These are phyloP conservation scores for Russula olivacea DNA, from an alignment of 768 basidiomycete species.

Conservation along the genomic window DNA sequence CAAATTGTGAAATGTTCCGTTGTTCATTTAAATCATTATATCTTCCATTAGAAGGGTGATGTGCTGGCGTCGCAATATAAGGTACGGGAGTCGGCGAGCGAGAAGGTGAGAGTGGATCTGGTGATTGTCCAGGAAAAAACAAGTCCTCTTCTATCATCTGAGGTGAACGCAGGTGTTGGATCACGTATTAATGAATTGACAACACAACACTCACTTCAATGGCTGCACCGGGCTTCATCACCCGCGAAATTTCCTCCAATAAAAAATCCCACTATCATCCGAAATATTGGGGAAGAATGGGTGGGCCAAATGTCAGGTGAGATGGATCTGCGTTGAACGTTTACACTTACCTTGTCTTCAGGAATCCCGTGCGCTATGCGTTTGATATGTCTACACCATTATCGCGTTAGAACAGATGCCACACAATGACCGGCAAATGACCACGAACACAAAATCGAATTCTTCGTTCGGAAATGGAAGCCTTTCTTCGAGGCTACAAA, in stretches of 20 bases:
- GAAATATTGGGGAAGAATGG: neutral
- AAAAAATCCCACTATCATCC: slow-evolving; percentile 54
- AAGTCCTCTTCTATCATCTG: slow-evolving; percentile 73
- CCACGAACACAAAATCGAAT: slow-evolving; percentile 69
- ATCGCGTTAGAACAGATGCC: neutral
- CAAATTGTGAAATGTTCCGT: slow-evolving; percentile 1
- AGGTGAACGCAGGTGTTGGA: neutral
- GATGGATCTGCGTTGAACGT: neutral
- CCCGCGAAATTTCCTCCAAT: slow-evolving; percentile 62
- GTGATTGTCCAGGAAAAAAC: slow-evolving; percentile 55
- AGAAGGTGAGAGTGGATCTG: slow-evolving; percentile 29
- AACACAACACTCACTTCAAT: slow-evolving; percentile 46
- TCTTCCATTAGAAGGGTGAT: slow-evolving; percentile 4
- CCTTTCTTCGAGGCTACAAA: slow-evolving; percentile 54
- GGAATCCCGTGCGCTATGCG: slow-evolving; percentile 70
- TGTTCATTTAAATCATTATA: neutral
- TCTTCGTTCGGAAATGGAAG: slow-evolving; percentile 67
- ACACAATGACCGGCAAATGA: neutral
- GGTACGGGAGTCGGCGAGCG: slow-evolving; percentile 19
- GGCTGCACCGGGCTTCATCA: slow-evolving; percentile 69
- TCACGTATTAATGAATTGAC: neutral
- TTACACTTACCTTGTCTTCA: slow-evolving; percentile 54
- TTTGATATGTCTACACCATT: slow-evolving; percentile 51
- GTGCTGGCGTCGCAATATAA: neutral
- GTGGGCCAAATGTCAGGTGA: neutral